These are phyloP conservation scores for Nepenthes alata DNA, from an alignment of 179 eudicot species.

Conservation along the genomic window DNA sequence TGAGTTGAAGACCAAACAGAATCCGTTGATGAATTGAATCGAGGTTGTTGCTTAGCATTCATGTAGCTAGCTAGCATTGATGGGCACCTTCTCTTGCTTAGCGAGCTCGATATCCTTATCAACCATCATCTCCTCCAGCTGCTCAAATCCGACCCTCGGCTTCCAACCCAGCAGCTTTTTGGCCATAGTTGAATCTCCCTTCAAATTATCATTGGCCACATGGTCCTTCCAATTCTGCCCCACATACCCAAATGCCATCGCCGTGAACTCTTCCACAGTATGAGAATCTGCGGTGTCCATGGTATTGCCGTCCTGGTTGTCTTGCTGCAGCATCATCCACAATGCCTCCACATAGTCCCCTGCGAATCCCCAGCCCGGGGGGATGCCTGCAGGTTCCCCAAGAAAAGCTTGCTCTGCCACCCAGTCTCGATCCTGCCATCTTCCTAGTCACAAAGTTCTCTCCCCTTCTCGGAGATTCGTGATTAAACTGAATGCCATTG, in stretches of 20 bases:
- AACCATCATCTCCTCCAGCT: conserved; percentile 97
- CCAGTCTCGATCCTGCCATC: conserved; percentile 86
- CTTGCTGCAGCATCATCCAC: conserved; percentile 99
- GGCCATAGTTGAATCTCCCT: conserved; percentile 83
- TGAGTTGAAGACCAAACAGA: too few species aligned
- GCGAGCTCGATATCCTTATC: conserved; percentile 85
- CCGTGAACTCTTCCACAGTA: conserved; percentile 82
- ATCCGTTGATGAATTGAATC: conserved; percentile 4
- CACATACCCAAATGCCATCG: conserved; percentile 74
- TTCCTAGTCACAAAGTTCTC: conserved; percentile 95
- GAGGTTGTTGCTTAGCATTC: conserved; percentile 82
- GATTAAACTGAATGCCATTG: conserved; percentile 88
- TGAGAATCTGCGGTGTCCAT: conserved; percentile 95
- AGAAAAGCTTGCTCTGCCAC: conserved; percentile 73
- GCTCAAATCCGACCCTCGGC: conserved; percentile 79
- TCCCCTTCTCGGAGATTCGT: conserved; percentile 87
- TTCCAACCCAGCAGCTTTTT: conserved; percentile 75
- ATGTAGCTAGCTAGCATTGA: conserved; percentile 55
- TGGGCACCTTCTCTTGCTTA: conserved; percentile 80
- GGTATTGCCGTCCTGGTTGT: conserved; percentile 84
- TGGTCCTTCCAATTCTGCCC: conserved; percentile 85
- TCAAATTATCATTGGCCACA: conserved; percentile 75
- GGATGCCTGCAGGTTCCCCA: conserved; percentile 79
- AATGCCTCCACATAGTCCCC: conserved; percentile 99
- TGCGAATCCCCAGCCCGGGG: conserved; percentile 97